These are phyloP conservation scores for Garcia nutans DNA, from an alignment of 345 rosid species.

Conservation along the genomic window DNA sequence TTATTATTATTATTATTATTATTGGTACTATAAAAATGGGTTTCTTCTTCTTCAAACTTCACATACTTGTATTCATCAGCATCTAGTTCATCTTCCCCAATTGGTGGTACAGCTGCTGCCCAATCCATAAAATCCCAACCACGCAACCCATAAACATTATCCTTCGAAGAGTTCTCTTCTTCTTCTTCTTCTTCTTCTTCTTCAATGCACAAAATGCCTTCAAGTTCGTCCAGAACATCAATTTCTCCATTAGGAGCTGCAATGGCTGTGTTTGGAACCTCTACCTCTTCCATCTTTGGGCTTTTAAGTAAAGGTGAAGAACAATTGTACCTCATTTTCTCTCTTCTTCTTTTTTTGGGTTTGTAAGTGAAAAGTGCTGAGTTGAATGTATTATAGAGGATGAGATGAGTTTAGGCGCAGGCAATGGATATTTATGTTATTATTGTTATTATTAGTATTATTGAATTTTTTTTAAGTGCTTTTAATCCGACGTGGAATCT, in stretches of 20 bases:
- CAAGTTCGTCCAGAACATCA: slow-evolving; percentile 30
- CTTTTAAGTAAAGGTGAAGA: slow-evolving; percentile 29
- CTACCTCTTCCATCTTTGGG: slow-evolving; percentile 46
- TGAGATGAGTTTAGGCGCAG: not conserved
- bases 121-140: slow-evolving; percentile 44
- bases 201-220: slow-evolving; percentile 34
- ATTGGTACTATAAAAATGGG: slow-evolving; percentile 11
- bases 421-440: not conserved
- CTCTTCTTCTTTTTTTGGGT: not conserved
- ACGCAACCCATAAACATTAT: slow-evolving; percentile 4
- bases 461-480: no score
- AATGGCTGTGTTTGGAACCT: slow-evolving; percentile 26
- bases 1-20: not conserved
- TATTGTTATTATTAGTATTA: no score
- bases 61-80: slow-evolving; percentile 11
- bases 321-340: slow-evolving; percentile 28
- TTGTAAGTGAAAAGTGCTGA: not conserved
- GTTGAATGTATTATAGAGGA: not conserved
- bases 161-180: slow-evolving; percentile 14
- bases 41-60: not conserved
- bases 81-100: slow-evolving; percentile 31
- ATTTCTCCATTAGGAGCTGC: slow-evolving; percentile 7
- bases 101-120: slow-evolving; percentile 25
- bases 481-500: slow-evolving; percentile 27
- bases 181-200: slow-evolving; percentile 21